phyloP scores from a whole-genome alignment of 2,329 filamentous ascomycete species.

The Aspergillus novoparasiticus region DNA sequence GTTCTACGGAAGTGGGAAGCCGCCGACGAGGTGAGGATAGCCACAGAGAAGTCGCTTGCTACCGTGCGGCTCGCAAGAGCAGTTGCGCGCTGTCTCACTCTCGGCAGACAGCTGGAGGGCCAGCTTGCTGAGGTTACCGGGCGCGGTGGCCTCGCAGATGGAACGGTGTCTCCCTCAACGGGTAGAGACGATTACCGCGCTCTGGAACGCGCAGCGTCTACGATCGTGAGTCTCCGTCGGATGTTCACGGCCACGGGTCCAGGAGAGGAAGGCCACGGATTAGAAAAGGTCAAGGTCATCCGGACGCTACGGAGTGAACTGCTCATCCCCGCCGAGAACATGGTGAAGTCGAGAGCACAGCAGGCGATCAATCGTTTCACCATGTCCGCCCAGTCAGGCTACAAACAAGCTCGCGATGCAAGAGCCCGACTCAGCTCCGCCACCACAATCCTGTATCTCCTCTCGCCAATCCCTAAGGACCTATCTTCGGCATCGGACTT shows the following conservation, averaged over 20 bases:
- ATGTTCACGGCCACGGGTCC: constrained; percentile 67
- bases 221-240: constrained; percentile 73
- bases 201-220: constrained; percentile 79
- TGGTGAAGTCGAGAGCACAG: constrained; percentile 72
- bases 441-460: constrained; percentile 73
- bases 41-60: constrained; percentile 77
- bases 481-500: constrained; percentile 52
- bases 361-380: constrained; percentile 83
- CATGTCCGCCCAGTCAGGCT: constrained; percentile 61
- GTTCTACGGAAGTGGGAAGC: constrained; percentile 83
- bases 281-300: constrained; percentile 74
- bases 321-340: constrained; percentile 71
- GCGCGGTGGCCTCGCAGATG: constrained; percentile 35
- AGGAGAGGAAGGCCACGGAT: constrained; percentile 73
- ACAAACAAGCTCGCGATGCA: constrained; percentile 70
- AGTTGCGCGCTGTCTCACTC: constrained; percentile 75
- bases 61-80: constrained; percentile 76
- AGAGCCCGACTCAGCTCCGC: constrained; percentile 74
- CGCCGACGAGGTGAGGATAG: constrained; percentile 78
- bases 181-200: constrained; percentile 72
- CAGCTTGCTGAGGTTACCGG: constrained; percentile 72
- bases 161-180: constrained; percentile 25
- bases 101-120: constrained; percentile 85
- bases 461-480: constrained; percentile 67
- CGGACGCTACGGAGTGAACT: constrained; percentile 70